Percentiles rank a stretch among this genome's conserved stretches.
Conservation (phyloP, 768 basidiomycete genomes). For the Gyrodon lividus region DNA sequence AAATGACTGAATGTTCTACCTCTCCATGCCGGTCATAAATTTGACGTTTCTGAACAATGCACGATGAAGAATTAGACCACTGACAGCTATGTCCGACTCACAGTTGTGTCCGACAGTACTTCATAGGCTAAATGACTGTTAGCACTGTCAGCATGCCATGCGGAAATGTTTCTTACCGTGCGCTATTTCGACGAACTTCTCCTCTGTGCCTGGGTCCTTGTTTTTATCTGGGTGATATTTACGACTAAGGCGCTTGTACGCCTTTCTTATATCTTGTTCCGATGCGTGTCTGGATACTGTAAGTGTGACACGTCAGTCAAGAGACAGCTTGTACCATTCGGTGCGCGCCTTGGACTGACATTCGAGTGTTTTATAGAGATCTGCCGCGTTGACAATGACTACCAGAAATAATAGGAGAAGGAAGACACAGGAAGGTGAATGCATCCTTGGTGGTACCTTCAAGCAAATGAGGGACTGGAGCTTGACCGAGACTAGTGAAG, state of each 20-base stretch:
- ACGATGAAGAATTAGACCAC: background rate
- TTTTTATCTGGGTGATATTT: conserved; percentile 97
- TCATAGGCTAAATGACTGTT: conserved; percentile 69
- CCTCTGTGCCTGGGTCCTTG: conserved; percentile 76
- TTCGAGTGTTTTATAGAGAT: conserved; percentile 82
- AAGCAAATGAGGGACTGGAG: background rate
- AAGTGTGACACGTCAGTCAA: conserved; percentile 19
- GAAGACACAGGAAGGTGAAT: conserved; percentile 24
- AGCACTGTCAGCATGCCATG: conserved; percentile 4
- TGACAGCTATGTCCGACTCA: conserved; percentile 34
- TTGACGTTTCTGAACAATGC: conserved; percentile 67
- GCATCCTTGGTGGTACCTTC: conserved; percentile 18
- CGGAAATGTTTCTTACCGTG: conserved; percentile 55
- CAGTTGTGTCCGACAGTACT: conserved; percentile 83
- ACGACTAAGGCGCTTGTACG: conserved; percentile 86
- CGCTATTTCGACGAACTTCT: conserved; percentile 88
- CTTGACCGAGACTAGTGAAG: conserved; percentile 3
- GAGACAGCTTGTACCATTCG: conserved; percentile 12
- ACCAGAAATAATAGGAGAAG: conserved; percentile 34
- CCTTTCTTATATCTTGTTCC: conserved; percentile 86
- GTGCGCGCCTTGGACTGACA: conserved; percentile 53
- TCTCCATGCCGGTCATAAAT: conserved; percentile 96
- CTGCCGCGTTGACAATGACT: conserved; percentile 47
- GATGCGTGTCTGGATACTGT: conserved; percentile 73
- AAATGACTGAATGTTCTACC: conserved; percentile 36